Base-by-base conservation (phyloP, 108 stramenopile genomes). In the Aurantiochytrium sp. region DNA sequence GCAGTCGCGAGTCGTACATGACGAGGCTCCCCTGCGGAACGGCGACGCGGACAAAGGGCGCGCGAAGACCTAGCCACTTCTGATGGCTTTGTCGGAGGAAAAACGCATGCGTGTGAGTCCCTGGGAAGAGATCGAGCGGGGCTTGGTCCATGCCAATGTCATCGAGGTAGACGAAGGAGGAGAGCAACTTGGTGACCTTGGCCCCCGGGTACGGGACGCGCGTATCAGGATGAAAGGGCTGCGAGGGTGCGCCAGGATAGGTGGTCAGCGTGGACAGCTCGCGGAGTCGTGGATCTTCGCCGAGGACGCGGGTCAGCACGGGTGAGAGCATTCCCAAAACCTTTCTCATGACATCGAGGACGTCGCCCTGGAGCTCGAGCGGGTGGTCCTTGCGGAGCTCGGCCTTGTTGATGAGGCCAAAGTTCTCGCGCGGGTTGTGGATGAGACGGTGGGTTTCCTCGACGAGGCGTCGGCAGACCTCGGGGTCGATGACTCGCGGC, bases 211-310 rank as follows among this genome's bases (percentile, higher is more conserved):
- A 6, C 0, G 6, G n/a, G 6, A 42, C 12, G 19, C 6, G 12
- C 21, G 73, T 48, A 1, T 81, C 73, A 6, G 73, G 45, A 30
- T 81, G 73, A 30, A 81, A 81, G n/a, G 12, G 15, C 24, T 81
- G 73, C 45, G 42, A 22, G 42, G 42, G 24, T 21, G 73, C 39
- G 39, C 73, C 45, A 0, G 73, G 73, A 24, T 81, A 81, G 10
- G 73, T 30, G n/a, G 73, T 81, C 36, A 81, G 73, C 45, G 73
- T 81, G 27, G 73, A 81, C 19, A 48, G 45, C 73, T 81, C 73
- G 42, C 42, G 39, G 12, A 81, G 73, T 21, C 3, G 42, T 30
- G 39, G 21, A 12, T 81, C 19, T 15, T 41, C 12, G 36, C 73
- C 73, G 10, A 81, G 73, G 39, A 12, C 24, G 6, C 73, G 6